Conservation (phyloP, 352 stramenopile genomes). For the Globisporangium middletonii region DNA sequence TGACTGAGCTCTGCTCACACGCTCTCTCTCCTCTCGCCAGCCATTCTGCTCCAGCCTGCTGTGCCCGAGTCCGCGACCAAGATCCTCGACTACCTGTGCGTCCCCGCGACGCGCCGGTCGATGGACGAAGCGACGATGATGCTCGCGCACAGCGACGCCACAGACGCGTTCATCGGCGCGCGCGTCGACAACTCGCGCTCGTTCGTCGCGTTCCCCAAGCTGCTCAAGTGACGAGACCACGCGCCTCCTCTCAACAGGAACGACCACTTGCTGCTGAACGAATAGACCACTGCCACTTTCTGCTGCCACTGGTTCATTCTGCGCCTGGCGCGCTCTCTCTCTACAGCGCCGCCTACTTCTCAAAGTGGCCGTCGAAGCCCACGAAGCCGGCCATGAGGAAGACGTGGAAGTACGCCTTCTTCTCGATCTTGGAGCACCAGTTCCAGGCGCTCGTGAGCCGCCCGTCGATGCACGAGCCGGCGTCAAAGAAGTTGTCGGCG, state of each 20-base stretch:
- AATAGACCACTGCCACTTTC: slow-evolving; percentile 5
- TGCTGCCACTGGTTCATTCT: not conserved
- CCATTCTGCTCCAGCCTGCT: slow-evolving; percentile 66
- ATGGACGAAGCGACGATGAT: slow-evolving; percentile 51
- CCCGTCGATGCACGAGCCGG: slow-evolving; percentile 95
- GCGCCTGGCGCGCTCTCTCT: not conserved
- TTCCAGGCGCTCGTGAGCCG: slow-evolving; percentile 96
- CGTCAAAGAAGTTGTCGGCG: slow-evolving; percentile 94
- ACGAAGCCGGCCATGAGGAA: slow-evolving; percentile 96
- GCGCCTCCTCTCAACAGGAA: too few species aligned
- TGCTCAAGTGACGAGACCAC: slow-evolving; percentile 23
- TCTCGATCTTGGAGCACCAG: slow-evolving; percentile 93
- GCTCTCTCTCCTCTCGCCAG: slow-evolving; percentile 18
- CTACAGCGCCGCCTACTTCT: slow-evolving; percentile 38
- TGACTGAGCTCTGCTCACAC: not conserved
- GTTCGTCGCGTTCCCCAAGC: slow-evolving; percentile 65
- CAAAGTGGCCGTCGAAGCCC: slow-evolving; percentile 96
- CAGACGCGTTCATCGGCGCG: slow-evolving; percentile 20
- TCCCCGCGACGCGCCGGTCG: slow-evolving; percentile 39
- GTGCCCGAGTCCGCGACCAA: slow-evolving; percentile 48
- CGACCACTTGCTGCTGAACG: not conserved
- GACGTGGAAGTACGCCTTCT: slow-evolving; percentile 93
- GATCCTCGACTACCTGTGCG: slow-evolving; percentile 68
- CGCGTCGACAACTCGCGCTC: slow-evolving; percentile 49
- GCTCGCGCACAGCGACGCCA: slow-evolving; percentile 8